phyloP scores from a whole-genome alignment of 805 yeast species.

The Sugiyamaella chiloensis region DNA sequence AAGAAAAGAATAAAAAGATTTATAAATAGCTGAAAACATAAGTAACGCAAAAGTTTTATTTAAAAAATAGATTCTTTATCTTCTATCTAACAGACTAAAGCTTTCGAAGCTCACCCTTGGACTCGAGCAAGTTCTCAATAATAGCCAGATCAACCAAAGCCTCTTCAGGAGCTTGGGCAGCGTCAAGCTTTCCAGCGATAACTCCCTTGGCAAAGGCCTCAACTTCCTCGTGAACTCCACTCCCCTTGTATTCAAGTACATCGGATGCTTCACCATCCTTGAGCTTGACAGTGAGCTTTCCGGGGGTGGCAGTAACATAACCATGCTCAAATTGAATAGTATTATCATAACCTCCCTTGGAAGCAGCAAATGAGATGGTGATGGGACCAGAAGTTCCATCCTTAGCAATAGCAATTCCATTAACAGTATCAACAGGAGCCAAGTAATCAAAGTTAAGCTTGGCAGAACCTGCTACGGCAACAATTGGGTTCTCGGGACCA shows the following conservation, averaged over 20 bases:
- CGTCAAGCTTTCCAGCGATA: slow-evolving; percentile 13
- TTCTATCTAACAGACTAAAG: too few relatives aligned
- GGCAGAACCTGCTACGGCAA: slow-evolving; percentile 13
- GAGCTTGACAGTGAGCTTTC: slow-evolving; percentile 13
- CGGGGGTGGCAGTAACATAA: slow-evolving; percentile 21
- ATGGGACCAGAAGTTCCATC: slow-evolving; percentile 22
- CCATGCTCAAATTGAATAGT: slow-evolving; percentile 21
- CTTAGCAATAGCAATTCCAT: slow-evolving; percentile 12
- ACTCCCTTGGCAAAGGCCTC: slow-evolving; percentile 15
- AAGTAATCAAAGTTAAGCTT: slow-evolving; percentile 15
- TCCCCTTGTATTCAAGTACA: slow-evolving; percentile 9
- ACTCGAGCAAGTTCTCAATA: slow-evolving; percentile 11
- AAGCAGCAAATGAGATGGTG: slow-evolving; percentile 22
- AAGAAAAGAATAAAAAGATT: too few relatives aligned
- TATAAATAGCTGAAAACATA: too few relatives aligned
- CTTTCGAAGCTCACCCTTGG: slow-evolving; percentile 10
- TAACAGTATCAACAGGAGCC: slow-evolving; percentile 22
- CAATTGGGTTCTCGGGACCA: slow-evolving; percentile 12
- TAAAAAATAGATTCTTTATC: too few relatives aligned
- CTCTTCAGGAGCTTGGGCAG: slow-evolving; percentile 17
- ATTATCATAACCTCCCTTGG: slow-evolving; percentile 15
- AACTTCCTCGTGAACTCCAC: slow-evolving; percentile 14
- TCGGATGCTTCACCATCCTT: slow-evolving; percentile 8
- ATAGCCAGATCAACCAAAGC: slow-evolving; percentile 16
- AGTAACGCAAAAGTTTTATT: too few relatives aligned